These are phyloP conservation scores for Schizochytrium sp. DNA, from an alignment of 108 stramenopile genomes.

Conservation along the genomic window DNA sequence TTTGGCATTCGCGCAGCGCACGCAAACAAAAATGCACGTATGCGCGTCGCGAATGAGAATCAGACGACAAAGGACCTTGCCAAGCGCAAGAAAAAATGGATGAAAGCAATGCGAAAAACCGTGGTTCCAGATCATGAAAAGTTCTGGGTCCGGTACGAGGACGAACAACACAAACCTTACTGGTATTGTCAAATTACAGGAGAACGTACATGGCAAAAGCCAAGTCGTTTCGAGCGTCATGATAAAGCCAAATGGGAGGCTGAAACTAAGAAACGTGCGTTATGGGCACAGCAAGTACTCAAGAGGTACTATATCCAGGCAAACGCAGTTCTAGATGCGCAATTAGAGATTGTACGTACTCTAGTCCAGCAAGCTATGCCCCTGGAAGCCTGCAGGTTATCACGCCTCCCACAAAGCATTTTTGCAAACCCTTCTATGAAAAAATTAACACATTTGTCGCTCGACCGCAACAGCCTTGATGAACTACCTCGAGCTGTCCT, in stretches of 20 bases:
- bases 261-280: neutral
- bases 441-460: neutral
- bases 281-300: neutral
- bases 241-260: constrained; percentile 47
- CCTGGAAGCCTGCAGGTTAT: neutral
- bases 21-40: neutral
- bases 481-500: constrained; percentile 1
- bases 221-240: neutral
- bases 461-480: neutral
- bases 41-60: neutral
- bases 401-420: neutral
- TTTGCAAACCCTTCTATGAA: neutral
- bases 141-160: constrained; percentile 40
- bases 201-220: constrained; percentile 56
- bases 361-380: neutral
- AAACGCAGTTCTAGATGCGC: constrained; percentile 17
- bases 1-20: neutral
- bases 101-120: neutral
- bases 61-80: neutral
- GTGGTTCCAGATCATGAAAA: constrained; percentile 22
- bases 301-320: neutral
- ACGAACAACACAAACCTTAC: neutral
- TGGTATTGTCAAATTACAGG: constrained; percentile 23
- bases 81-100: neutral
- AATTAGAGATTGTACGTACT: neutral